A percentile compares a stretch with the other conserved stretches of the same genome.
Evolutionary conservation across 352 stramenopile genomes (phyloP).

Genomic region (Phytophthora vignae): DNA sequence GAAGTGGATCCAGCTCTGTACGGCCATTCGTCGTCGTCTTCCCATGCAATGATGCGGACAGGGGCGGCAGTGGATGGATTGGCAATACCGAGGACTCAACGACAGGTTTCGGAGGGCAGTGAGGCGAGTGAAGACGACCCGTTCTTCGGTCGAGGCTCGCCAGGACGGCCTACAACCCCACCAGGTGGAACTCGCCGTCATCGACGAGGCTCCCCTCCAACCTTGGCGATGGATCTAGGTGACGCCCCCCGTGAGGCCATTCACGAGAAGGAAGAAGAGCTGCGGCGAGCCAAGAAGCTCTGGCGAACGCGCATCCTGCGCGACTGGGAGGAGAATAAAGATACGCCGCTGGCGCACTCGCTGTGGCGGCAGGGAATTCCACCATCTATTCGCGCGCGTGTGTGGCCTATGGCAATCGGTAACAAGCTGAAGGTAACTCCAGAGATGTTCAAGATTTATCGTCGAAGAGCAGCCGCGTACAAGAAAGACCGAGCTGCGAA

Average conservation of each 20-base stretch:
- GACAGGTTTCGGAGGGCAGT: constrained; percentile 31
- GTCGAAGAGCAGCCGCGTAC: constrained; percentile 60
- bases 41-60: constrained; percentile 9
- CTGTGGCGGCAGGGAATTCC: constrained; percentile 87
- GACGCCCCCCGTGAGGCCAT: constrained; percentile 52
- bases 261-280: constrained; percentile 83
- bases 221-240: constrained; percentile 26
- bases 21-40: constrained; percentile 10
- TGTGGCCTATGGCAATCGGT: constrained; percentile 87
- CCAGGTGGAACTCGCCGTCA: constrained; percentile 15
- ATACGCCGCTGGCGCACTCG: constrained; percentile 76
- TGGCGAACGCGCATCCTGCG: constrained; percentile 82
- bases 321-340: constrained; percentile 80
- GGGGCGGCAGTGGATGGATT: constrained; percentile 14
- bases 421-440: constrained; percentile 89
- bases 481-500: constrained; percentile 55
- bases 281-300: constrained; percentile 84
- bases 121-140: constrained; percentile 38
- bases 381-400: constrained; percentile 78
- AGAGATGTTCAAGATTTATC: constrained; percentile 90
- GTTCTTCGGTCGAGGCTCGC: constrained; percentile 16
- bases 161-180: constrained; percentile 16
- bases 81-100: constrained; percentile 19
- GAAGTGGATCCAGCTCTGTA: constrained; percentile 52
- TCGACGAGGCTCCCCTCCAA: constrained; percentile 35